A percentile compares a stretch with the other conserved stretches of the same genome.
phyloP scores from a whole-genome alignment of 306 rosid genomes.

The cucumber (Cucumis sativus) region Cucumber_9930_V3 NC_026659.2:26325001-26325500 shows the following conservation, averaged over 20 bases:
- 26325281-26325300: neutral
- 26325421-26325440: neutral
- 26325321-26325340: neutral
- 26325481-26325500: neutral
- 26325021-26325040: conserved; percentile 18
- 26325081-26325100: conserved; percentile 36
- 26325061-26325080: conserved; percentile 34
- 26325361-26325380: neutral
- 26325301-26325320: neutral
- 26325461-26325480: neutral
- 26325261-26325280: neutral
- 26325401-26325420: neutral
- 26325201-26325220: neutral
- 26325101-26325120: conserved; percentile 30
- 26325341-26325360: neutral
- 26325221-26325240: neutral
- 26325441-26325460: neutral
- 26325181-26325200: no score
- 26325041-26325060: conserved; percentile 55
- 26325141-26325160: no score
- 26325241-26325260: neutral
- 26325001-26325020: conserved; percentile 29
- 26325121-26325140: no score
- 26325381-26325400: neutral
- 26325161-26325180: no score